Percentiles rank a stretch among this genome's conserved stretches.
phyloP scores from a whole-genome alignment of 306 rosid species.

The Cotoneaster glaucophyllus region DNA sequence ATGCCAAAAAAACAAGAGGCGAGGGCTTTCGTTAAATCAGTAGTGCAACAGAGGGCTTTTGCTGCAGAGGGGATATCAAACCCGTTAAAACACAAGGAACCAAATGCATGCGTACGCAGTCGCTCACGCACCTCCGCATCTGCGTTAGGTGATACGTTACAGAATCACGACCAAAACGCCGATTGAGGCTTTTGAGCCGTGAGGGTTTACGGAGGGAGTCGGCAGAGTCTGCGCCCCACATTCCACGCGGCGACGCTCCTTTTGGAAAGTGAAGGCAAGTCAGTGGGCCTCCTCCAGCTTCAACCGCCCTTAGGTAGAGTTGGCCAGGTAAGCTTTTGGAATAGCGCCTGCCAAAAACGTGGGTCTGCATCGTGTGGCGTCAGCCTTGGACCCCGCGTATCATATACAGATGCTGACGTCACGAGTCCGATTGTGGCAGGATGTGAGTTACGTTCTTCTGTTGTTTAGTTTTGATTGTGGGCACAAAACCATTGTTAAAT shows the following conservation, averaged over 20 bases:
- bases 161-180: neutral
- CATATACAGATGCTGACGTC: neutral
- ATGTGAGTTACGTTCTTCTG: neutral
- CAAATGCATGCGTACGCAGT: neutral
- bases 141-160: neutral
- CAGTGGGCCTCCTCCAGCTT: neutral
- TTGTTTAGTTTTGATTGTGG: neutral
- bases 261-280: neutral
- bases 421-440: neutral
- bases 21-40: too few relatives aligned
- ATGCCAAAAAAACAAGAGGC: too few relatives aligned
- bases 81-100: neutral
- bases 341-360: neutral
- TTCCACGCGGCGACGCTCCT: neutral
- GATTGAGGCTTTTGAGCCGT: too few relatives aligned
- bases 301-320: neutral
- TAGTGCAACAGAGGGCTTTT: too few relatives aligned
- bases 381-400: neutral
- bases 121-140: neutral
- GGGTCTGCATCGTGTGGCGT: neutral
- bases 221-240: neutral
- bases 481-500: too few relatives aligned
- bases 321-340: neutral
- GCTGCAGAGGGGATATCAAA: neutral
- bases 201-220: too few relatives aligned